Conservation (phyloP, 345 rosid genomes). For the Citropsis articulata region DNA sequence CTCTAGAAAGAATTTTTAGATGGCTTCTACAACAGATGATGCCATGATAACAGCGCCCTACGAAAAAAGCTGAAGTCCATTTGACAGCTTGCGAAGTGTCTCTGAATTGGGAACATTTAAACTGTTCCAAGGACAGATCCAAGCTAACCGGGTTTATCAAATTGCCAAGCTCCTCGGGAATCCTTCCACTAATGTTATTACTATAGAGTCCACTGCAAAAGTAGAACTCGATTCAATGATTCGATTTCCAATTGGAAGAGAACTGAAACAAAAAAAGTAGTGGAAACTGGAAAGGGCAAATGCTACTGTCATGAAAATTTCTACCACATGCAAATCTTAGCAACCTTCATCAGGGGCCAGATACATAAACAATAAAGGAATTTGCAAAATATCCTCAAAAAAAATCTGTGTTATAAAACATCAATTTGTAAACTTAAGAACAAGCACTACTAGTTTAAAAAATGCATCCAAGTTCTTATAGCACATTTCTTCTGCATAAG, state of each 20-base stretch:
- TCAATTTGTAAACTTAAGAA: not conserved
- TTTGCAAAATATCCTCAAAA: not conserved
- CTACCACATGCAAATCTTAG: not conserved
- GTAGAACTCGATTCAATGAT: constrained; percentile 17
- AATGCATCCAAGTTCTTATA: not conserved
- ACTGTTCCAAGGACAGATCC: constrained; percentile 81
- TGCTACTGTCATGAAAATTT: not conserved
- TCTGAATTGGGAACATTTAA: constrained; percentile 26
- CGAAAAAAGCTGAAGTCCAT: too few species aligned
- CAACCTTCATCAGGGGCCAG: not conserved
- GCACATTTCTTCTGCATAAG: not conserved
- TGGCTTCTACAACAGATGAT: too few species aligned
- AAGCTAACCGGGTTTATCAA: constrained; percentile 79
- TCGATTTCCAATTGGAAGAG: not conserved
- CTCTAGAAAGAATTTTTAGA: too few species aligned
- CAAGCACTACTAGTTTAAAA: not conserved
- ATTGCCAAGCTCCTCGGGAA: constrained; percentile 80
- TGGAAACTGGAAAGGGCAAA: not conserved
- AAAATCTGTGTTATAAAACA: too few species aligned
- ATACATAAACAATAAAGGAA: not conserved
- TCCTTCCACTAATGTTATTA: constrained; percentile 59
- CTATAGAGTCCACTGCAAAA: constrained; percentile 76
- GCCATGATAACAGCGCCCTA: too few species aligned
- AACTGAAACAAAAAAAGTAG: not conserved
- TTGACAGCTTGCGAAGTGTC: too few species aligned